phyloP scores from a whole-genome alignment of 495 filamentous ascomycete genomes.

The Penicillium lagena region DNA sequence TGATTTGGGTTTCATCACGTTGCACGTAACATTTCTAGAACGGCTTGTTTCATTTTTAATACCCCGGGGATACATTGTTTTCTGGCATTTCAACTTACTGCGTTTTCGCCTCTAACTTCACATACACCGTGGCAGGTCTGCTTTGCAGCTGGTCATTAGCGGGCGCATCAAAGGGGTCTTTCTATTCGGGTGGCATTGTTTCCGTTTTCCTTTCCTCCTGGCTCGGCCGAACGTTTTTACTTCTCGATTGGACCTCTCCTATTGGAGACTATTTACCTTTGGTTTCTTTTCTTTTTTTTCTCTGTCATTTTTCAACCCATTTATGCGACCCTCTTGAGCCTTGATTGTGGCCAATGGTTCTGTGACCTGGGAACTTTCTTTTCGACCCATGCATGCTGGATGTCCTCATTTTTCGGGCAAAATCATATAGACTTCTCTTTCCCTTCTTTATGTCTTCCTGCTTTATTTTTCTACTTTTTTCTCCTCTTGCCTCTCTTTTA shows the following conservation, averaged over 20 bases:
- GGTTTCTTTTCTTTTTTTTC: neutral
- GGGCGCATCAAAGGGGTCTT: conserved; percentile 27
- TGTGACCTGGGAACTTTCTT: neutral
- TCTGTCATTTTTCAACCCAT: neutral
- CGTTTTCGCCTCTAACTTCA: conserved; percentile 15
- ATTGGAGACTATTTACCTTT: neutral
- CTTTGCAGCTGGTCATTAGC: conserved; percentile 39
- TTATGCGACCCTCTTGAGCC: neutral
- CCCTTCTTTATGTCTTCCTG: neutral
- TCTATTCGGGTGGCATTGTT: conserved; percentile 27
- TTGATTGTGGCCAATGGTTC: neutral
- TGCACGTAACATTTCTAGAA: conserved; percentile 20
- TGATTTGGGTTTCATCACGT: conserved; percentile 11
- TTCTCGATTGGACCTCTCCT: neutral
- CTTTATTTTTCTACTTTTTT: neutral
- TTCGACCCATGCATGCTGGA: neutral
- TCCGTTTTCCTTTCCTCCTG: conserved; percentile 10
- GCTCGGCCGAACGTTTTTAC: conserved; percentile 12
- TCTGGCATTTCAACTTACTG: conserved; percentile 6
- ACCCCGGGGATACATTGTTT: conserved; percentile 19
- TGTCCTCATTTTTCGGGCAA: neutral
- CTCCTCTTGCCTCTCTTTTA: neutral
- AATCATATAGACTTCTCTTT: neutral
- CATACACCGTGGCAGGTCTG: conserved; percentile 26
- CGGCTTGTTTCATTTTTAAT: conserved; percentile 27